Base-by-base conservation (phyloP, 2,329 filamentous ascomycete species). In the Capronia americana region DNA sequence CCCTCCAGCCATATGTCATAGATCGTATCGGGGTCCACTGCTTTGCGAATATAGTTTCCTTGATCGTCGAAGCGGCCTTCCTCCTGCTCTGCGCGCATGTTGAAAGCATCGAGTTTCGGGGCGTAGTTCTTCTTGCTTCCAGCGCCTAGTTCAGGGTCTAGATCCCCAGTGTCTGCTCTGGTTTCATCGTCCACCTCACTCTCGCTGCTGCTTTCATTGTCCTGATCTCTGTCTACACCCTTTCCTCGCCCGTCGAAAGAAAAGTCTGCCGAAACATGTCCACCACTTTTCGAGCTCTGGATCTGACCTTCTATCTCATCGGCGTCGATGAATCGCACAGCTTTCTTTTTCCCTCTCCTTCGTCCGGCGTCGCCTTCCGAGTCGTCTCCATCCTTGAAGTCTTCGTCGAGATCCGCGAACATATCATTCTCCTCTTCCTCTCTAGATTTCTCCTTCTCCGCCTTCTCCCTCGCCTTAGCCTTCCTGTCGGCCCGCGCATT, bases 1-100 rank as follows among this genome's bases (percentile, higher is more conserved):
- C 95, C 95, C 53, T 97, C 91, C 23, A 99, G 81, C 95, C 95
- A 99, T 34, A 86, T 86, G 79, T 99, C 95, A 77, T 99, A 93
- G 26, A 91, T 87, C 0, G 93, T 92, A 72, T 98, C 93, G 0
- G 92, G 92, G 73, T 99, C 95, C 8, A 82, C 86, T 0, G 93
- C 93, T 78, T 96, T 96, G 64, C 95, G 88, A 53, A 99, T 88
- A 76, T 89, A 99, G 77, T 98, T 99, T 10, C 94, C 94, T 1
- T 89, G 83, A 72, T 95, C 91, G 76, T 99, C 95, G 74, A 97
- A 99, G 11, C 88, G 86, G 0, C 95, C 95, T 72, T 98, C 94
- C 75, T 98, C 93, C 77, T 96, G 89, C 78, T 99, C 95, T 12
- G 87, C 82, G 66, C 87, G 88, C 84, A 99, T 91, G 75, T 99